These are phyloP conservation scores for Emmonsiellopsis sp. DNA, from an alignment of 2,329 filamentous ascomycete genomes.

Conservation along the genomic window DNA sequence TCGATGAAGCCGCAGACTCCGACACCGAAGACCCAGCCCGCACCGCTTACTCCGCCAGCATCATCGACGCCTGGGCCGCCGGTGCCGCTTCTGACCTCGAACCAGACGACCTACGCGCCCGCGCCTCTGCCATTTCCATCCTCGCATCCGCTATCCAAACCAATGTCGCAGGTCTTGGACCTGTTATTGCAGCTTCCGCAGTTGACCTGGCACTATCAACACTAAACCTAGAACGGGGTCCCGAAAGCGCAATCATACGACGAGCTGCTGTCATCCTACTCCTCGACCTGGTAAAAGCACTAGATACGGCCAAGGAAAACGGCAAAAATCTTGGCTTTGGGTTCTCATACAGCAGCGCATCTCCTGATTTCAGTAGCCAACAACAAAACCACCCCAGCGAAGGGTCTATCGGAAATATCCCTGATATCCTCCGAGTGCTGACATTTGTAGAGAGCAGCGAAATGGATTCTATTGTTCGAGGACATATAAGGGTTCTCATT, in stretches of 20 bases:
- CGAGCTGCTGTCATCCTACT: conserved; percentile 33
- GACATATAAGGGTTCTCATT: conserved; percentile 30
- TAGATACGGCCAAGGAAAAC: conserved; percentile 27
- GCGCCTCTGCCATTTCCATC: conserved; percentile 36
- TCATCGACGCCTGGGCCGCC: conserved; percentile 33
- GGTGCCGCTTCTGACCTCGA: conserved; percentile 28
- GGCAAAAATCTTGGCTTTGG: conserved; percentile 29
- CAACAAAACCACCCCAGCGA: conserved; percentile 6
- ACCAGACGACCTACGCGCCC: conserved; percentile 35
- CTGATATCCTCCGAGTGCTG: conserved; percentile 28
- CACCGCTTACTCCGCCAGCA: conserved; percentile 25
- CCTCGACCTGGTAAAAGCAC: conserved; percentile 31
- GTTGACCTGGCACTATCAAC: conserved; percentile 33
- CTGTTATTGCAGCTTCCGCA: conserved; percentile 25
- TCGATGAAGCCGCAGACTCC: conserved; percentile 16
- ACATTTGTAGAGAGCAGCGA: conserved; percentile 30
- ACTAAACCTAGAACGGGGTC: conserved; percentile 26
- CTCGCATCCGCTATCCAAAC: conserved; percentile 33
- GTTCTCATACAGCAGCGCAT: conserved; percentile 22
- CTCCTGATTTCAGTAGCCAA: neutral
- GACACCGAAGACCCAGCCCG: conserved; percentile 29
- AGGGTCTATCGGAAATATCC: conserved; percentile 30
- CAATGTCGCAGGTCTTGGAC: conserved; percentile 31
- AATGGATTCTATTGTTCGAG: conserved; percentile 30
- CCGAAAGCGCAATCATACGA: conserved; percentile 33